A percentile compares a stretch with the other conserved stretches of the same genome.
Conservation (phyloP, 768 basidiomycete genomes). For the Macrolepiota dolichaula region DNA sequence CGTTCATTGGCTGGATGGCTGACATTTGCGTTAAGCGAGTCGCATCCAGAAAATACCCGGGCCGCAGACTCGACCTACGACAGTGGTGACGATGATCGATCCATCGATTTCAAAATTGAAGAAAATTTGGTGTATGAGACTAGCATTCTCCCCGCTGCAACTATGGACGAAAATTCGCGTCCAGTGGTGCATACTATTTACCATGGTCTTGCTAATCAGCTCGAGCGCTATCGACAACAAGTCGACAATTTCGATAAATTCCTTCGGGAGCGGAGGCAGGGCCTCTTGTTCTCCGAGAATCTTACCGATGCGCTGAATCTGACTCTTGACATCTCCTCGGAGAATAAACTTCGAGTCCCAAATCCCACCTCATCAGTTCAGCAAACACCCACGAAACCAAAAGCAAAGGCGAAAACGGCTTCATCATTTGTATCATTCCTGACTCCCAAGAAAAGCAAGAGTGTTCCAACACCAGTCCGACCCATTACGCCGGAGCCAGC, state of each 20-base stretch:
- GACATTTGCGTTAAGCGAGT: conserved; percentile 56
- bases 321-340: conserved; percentile 58
- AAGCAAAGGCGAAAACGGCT: conserved; percentile 50
- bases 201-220: conserved; percentile 73
- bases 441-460: conserved; percentile 69
- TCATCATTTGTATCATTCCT: conserved; percentile 73
- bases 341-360: conserved; percentile 23
- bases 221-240: conserved; percentile 73
- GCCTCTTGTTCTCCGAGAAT: conserved; percentile 89
- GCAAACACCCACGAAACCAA: conserved; percentile 27
- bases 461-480: conserved; percentile 23
- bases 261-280: conserved; percentile 82
- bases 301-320: conserved; percentile 84
- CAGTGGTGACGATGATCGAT: conserved; percentile 74
- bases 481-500: conserved; percentile 35
- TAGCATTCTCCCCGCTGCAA: conserved; percentile 58
- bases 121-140: conserved; percentile 58
- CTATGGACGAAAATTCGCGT: conserved; percentile 66
- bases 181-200: conserved; percentile 83
- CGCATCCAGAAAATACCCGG: conserved; percentile 9
- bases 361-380: conserved; percentile 24
- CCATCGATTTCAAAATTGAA: conserved; percentile 73
- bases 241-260: conserved; percentile 83
- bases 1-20: conserved; percentile 89
- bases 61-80: conserved; percentile 20